Conservation (phyloP, 129 eudicot genomes). For the Ambrosia trifida region DNA sequence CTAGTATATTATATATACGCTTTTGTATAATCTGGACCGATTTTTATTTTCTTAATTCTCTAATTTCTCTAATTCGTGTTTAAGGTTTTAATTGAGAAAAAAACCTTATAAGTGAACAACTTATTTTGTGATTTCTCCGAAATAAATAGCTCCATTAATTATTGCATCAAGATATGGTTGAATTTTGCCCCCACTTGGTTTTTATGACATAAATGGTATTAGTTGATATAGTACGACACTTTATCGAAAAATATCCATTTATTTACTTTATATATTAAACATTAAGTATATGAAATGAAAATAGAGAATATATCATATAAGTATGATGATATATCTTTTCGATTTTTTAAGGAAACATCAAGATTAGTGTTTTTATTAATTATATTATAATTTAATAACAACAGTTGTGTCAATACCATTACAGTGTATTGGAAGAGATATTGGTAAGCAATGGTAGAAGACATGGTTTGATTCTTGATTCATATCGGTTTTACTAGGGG, state of each 20-base stretch:
- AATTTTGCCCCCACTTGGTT: background rate
- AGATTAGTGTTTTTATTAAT: background rate
- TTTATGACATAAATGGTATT: slow-evolving; percentile 6
- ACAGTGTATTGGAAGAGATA: too few relatives aligned
- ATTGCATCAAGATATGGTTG: background rate
- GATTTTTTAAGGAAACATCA: background rate
- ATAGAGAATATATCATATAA: background rate
- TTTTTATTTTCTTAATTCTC: background rate
- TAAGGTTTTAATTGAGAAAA: background rate
- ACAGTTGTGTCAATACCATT: too few relatives aligned
- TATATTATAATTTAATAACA: background rate
- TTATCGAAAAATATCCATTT: background rate
- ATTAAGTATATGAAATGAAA: background rate
- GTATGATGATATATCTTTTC: background rate
- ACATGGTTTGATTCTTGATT: too few relatives aligned
- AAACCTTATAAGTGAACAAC: background rate
- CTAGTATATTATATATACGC: too few relatives aligned
- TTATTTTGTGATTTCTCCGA: background rate
- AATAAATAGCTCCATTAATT: background rate
- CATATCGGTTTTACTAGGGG: too few relatives aligned
- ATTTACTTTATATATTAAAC: background rate
- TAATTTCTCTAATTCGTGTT: background rate
- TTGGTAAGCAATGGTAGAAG: too few relatives aligned
- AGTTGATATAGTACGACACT: slow-evolving; percentile 9
- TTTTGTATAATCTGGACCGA: background rate